Evolutionary conservation across 140 eudicot genomes (phyloP), one percentile per base, ranked within the genome.

Genomic region (Flaveria floridana): DNA sequence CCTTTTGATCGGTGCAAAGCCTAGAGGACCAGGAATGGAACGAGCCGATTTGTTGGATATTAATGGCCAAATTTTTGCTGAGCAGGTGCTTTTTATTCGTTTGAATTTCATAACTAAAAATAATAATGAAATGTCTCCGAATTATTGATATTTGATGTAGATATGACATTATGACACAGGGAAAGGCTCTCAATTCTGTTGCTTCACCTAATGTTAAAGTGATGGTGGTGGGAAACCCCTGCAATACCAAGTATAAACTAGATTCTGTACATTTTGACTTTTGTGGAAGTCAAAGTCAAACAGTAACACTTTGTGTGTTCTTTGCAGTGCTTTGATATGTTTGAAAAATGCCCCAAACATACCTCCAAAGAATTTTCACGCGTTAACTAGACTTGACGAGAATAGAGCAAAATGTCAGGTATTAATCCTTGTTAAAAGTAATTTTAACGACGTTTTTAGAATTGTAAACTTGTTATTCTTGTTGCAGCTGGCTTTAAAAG

Each of bases 331-430:
- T 20, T 85, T 94, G 88, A 94, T 94, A 41, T 94, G 99, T 81
- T 64, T 94, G 99, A 94, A 94, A 80, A 94, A 90, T 70, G 99
- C 99, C 77, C 99, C 99, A 23, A 76, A 94, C 53, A 91, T 91
- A 76, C 99, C 99, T 4, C 92, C 97, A 13, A 94, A 85, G 83
- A 94, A 94, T 74, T 94, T 94, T 72, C 99, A 91, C 77, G 97
- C 99, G 70, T 83, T 94, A 85, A 94, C 99, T 78, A 91, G 99
- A 80, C 86, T 94, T 83, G 99, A 94, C 68, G 99, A 94, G 80
- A 94, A 94, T 80, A 81, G 99, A 91, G 99, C 99, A 63, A 94
- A 94, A 84, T 91, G 99, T 75, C 99, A 94, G 97, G 97, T 91
- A 81, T 6, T 19, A 44, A 1, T 57, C 65, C 21, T 50, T n/a